A percentile compares a stretch with the other conserved stretches of the same genome.
Evolutionary conservation across 257 asterid species (phyloP).

Genomic region (Solanum boliviense): DNA sequence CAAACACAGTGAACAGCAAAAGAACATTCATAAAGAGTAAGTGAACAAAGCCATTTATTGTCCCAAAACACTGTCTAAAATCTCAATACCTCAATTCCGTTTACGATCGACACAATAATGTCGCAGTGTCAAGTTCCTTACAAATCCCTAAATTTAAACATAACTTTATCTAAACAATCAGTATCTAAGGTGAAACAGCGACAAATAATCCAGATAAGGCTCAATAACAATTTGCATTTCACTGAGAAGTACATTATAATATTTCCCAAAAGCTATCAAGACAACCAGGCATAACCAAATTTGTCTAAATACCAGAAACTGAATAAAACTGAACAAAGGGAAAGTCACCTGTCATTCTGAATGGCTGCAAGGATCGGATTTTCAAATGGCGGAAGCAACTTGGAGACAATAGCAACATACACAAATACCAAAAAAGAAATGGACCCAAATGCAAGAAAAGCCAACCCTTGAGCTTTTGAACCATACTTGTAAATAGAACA

Average conservation of each 20-base stretch:
- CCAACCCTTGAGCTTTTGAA: slow-evolving; percentile 9
- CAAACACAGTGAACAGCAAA: neutral
- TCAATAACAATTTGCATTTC: neutral
- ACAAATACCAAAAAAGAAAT: slow-evolving; percentile 9
- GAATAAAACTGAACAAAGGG: neutral
- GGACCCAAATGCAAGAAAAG: slow-evolving; percentile 9
- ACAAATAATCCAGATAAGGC: neutral
- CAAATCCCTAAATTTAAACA: neutral
- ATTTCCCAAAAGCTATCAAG: neutral
- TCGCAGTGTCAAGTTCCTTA: neutral
- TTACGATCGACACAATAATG: neutral
- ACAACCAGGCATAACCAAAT: neutral
- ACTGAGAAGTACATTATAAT: neutral
- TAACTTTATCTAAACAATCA: neutral
- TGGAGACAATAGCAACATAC: slow-evolving; percentile 10
- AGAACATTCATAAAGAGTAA: neutral
- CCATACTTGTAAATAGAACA: slow-evolving; percentile 4
- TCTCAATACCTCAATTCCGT: neutral
- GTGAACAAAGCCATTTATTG: neutral
- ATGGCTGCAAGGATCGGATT: slow-evolving; percentile 13
- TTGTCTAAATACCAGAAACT: neutral
- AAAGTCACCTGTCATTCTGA: slow-evolving; percentile 11
- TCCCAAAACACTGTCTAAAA: neutral
- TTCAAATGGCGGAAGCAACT: slow-evolving; percentile 9
- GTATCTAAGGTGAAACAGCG: neutral